These are phyloP conservation scores for Neopestalotiopsis rosae DNA, from an alignment of 2,329 filamentous ascomycete genomes.

Conservation along the genomic window DNA sequence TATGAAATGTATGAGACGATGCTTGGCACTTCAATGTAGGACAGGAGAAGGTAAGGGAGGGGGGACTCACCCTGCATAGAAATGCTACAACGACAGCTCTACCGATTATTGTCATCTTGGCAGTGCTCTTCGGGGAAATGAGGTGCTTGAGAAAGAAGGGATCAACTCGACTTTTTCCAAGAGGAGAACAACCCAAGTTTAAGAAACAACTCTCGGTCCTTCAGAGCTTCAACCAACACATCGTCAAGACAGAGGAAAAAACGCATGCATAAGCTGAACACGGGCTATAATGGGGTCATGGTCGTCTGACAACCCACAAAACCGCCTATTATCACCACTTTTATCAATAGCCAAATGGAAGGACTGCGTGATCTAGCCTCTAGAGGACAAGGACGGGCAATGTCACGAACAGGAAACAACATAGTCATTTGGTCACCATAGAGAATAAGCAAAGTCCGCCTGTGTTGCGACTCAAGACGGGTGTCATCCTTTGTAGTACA, in stretches of 20 bases:
- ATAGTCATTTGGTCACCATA: not conserved
- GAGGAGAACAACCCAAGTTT: conserved; percentile 2
- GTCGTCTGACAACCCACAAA: not conserved
- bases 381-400: not conserved
- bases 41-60: not conserved
- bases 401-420: not conserved
- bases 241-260: not conserved
- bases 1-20: not conserved
- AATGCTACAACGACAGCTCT: not conserved
- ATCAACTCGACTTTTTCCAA: not conserved
- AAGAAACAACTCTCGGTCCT: not conserved
- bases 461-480: not conserved
- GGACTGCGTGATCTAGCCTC: not conserved
- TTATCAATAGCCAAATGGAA: not conserved
- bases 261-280: not conserved
- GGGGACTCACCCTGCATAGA: not conserved
- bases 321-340: conserved; percentile 3
- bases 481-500: not conserved
- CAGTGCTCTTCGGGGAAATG: conserved; percentile 1
- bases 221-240: not conserved
- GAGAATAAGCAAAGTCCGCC: not conserved
- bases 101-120: not conserved
- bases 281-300: conserved; percentile 2
- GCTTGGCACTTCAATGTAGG: conserved; percentile 2
- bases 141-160: not conserved